Conservation (phyloP, 139 green algal genomes). For the Parachlorella kessleri region DNA sequence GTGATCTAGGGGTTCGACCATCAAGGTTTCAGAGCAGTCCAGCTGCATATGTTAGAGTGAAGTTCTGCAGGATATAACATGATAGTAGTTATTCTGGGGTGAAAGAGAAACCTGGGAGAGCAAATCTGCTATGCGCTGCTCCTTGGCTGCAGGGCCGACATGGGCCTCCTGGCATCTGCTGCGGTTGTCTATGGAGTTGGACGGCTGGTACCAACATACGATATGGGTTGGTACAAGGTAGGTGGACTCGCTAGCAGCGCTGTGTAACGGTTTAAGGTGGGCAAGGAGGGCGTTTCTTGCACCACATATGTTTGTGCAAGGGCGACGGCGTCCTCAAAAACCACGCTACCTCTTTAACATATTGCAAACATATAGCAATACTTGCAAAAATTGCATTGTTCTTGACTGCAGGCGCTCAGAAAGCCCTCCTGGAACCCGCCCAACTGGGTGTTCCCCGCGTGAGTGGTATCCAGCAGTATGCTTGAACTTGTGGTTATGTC, state of each 20-base stretch:
- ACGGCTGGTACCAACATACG: constrained; percentile 28
- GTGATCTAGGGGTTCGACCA: neutral
- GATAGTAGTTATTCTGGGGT: neutral
- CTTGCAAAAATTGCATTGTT: too few relatives aligned
- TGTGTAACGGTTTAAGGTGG: too few relatives aligned
- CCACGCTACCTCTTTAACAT: too few relatives aligned
- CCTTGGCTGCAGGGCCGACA: constrained; percentile 34
- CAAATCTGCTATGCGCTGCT: neutral
- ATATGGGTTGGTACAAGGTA: constrained; percentile 30
- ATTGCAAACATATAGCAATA: too few relatives aligned
- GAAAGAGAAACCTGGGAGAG: too few relatives aligned
- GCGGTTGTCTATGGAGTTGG: constrained; percentile 53
- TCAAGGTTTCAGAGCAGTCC: neutral
- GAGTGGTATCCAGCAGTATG: neutral
- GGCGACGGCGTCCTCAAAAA: too few relatives aligned
- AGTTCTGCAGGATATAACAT: neutral
- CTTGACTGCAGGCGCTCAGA: constrained; percentile 1
- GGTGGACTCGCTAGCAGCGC: neutral
- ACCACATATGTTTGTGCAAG: too few relatives aligned
- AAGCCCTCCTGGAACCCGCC: constrained; percentile 61
- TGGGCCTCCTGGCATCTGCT: constrained; percentile 30
- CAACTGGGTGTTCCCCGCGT: constrained; percentile 59
- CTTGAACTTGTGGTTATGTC: neutral
- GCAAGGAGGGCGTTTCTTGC: too few relatives aligned
- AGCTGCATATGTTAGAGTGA: neutral